Percentiles rank a stretch among this genome's conserved stretches.
Conservation (phyloP, 345 rosid genomes). For the Rhodamnia argentea region DNA sequence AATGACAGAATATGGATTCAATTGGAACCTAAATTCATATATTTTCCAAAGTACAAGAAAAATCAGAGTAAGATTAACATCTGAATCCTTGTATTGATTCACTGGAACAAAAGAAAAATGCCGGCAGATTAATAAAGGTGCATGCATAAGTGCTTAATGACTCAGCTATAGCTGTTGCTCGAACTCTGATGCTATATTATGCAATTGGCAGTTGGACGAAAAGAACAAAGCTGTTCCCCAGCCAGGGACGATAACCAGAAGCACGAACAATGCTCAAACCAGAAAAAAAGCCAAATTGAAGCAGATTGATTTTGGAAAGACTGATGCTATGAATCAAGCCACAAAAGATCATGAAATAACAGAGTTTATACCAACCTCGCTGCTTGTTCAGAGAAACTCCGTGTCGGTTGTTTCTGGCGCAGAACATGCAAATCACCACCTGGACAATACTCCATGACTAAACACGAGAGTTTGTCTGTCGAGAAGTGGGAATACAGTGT, state of each 20-base stretch:
- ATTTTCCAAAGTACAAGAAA: background rate
- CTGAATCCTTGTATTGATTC: background rate
- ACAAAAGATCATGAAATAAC: background rate
- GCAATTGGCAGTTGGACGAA: background rate
- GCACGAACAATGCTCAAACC: background rate
- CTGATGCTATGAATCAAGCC: background rate
- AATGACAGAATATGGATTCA: background rate
- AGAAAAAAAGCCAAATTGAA: background rate
- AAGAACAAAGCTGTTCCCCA: background rate
- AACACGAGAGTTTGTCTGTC: constrained; percentile 56
- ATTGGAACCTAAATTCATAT: background rate
- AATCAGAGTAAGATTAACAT: background rate
- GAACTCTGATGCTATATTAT: background rate
- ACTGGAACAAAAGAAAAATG: background rate
- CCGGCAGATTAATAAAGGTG: background rate
- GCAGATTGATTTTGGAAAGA: background rate
- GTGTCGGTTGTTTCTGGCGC: constrained; percentile 55
- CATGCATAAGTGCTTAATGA: background rate
- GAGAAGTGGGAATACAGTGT: constrained; percentile 56
- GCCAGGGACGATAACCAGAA: background rate
- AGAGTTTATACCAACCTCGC: constrained; percentile 31
- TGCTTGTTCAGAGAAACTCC: constrained; percentile 64
- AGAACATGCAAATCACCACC: constrained; percentile 79
- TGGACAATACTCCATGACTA: constrained; percentile 77
- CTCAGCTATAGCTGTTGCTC: background rate